Conservation (phyloP, 2,329 filamentous ascomycete genomes). For the Cladorrhinum sp. region DNA sequence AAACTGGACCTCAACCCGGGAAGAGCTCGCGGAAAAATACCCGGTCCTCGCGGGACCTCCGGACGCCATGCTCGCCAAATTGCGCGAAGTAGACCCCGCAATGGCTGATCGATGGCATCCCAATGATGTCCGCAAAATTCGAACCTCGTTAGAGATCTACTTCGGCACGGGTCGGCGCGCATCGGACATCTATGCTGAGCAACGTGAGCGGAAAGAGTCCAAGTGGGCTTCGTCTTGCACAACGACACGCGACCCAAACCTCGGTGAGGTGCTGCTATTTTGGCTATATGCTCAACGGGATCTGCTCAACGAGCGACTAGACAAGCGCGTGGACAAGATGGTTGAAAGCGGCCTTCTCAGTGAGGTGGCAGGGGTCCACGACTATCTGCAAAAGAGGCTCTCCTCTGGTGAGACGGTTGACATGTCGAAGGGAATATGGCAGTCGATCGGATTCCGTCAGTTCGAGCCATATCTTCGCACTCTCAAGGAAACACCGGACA, state of each 20-base stretch:
- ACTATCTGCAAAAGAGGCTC: conserved; percentile 35
- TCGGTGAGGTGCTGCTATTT: conserved; percentile 66
- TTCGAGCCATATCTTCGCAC: conserved; percentile 68
- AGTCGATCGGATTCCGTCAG: conserved; percentile 94
- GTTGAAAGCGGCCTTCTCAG: conserved; percentile 52
- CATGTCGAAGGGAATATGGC: conserved; percentile 82
- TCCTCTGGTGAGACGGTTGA: conserved; percentile 58
- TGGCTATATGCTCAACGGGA: conserved; percentile 81
- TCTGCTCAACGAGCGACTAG: conserved; percentile 65
- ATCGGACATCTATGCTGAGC: conserved; percentile 83
- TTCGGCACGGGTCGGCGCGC: conserved; percentile 76
- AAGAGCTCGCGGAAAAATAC: conserved; percentile 46
- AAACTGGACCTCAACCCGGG: conserved; percentile 22
- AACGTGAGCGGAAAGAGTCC: conserved; percentile 43
- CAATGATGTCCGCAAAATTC: conserved; percentile 86
- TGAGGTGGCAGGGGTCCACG: conserved; percentile 47
- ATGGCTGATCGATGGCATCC: conserved; percentile 95
- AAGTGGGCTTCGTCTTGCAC: conserved; percentile 22
- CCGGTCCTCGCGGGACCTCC: conserved; percentile 71
- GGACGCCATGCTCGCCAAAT: conserved; percentile 66
- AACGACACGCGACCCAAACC: conserved; percentile 18
- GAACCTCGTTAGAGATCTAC: conserved; percentile 84
- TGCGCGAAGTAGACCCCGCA: conserved; percentile 77
- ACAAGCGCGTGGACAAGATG: conserved; percentile 82
- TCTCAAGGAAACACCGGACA: conserved; percentile 28